A percentile compares a stretch with the other conserved stretches of the same genome.
Conservation (phyloP, 2,329 filamentous ascomycete species). For the Lecanicillium sp. region DNA sequence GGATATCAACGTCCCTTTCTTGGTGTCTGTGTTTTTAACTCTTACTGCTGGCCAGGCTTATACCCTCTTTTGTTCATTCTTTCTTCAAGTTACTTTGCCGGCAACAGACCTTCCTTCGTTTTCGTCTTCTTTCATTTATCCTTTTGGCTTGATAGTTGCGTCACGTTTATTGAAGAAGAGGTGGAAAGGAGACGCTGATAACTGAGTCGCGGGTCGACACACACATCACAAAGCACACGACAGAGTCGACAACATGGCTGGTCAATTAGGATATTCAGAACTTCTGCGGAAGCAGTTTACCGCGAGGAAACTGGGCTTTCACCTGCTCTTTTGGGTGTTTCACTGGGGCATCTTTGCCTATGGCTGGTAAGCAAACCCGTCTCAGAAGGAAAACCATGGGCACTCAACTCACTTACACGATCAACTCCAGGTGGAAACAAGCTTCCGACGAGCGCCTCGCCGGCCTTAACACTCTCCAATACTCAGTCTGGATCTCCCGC, state of each 20-base stretch:
- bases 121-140: too few relatives aligned
- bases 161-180: too few relatives aligned
- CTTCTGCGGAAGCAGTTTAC: slow-evolving; percentile 59
- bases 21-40: slow-evolving; percentile 13
- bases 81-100: slow-evolving; percentile 11
- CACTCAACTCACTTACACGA: slow-evolving; percentile 6
- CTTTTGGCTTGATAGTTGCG: too few relatives aligned
- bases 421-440: slow-evolving; percentile 68
- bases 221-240: too few relatives aligned
- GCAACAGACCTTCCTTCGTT: background rate
- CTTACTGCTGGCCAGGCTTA: slow-evolving; percentile 52
- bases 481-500: slow-evolving; percentile 93
- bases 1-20: slow-evolving; percentile 9
- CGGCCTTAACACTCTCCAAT: slow-evolving; percentile 71
- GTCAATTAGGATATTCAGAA: slow-evolving; percentile 33
- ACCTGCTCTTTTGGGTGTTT: slow-evolving; percentile 71
- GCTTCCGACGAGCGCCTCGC: slow-evolving; percentile 58
- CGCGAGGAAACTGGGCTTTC: slow-evolving; percentile 66
- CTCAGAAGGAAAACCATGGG: too few relatives aligned
- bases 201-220: slow-evolving; percentile 56
- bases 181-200: too few relatives aligned
- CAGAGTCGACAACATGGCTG: slow-evolving; percentile 24
- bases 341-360: slow-evolving; percentile 74
- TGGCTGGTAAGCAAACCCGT: slow-evolving; percentile 78
- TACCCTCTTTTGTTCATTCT: slow-evolving; percentile 21